Conservation (phyloP, 1,284 basidiomycete genomes). For the Vanrija sp. region DNA sequence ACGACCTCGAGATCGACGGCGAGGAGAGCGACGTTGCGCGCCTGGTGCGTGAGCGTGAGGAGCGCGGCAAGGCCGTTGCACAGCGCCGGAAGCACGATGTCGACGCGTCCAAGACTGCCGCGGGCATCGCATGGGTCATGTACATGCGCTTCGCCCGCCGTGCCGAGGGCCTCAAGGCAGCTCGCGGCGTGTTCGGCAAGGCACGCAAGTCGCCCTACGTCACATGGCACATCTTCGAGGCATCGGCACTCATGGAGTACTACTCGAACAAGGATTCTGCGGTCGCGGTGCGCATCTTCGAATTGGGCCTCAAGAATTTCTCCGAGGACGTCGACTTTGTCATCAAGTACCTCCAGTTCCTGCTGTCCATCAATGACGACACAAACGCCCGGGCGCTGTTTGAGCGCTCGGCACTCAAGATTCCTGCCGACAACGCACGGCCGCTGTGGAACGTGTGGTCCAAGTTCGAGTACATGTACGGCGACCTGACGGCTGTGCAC, state of each 20-base stretch:
- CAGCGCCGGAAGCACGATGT: slow-evolving; percentile 50
- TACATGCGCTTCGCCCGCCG: slow-evolving; percentile 89
- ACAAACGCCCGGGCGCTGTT: slow-evolving; percentile 94
- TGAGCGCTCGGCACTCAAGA: slow-evolving; percentile 66
- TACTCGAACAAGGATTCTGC: slow-evolving; percentile 82
- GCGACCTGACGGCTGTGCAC: slow-evolving; percentile 81
- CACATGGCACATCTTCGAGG: slow-evolving; percentile 92
- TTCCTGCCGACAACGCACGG: slow-evolving; percentile 73
- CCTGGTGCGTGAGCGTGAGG: slow-evolving; percentile 62
- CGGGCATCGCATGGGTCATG: slow-evolving; percentile 63
- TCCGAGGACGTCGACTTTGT: slow-evolving; percentile 81
- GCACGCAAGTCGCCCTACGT: slow-evolving; percentile 80
- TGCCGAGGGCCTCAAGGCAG: slow-evolving; percentile 76
- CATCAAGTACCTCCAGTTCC: slow-evolving; percentile 82
- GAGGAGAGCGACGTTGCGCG: slow-evolving; percentile 48
- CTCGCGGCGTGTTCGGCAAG: slow-evolving; percentile 73
- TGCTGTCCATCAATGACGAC: slow-evolving; percentile 92
- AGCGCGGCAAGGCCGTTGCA: slow-evolving; percentile 53
- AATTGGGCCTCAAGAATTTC: slow-evolving; percentile 85
- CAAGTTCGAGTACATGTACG: slow-evolving; percentile 90
- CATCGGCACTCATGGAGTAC: slow-evolving; percentile 91
- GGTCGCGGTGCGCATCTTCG: slow-evolving; percentile 88
- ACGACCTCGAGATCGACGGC: slow-evolving; percentile 37
- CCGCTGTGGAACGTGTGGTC: slow-evolving; percentile 95
- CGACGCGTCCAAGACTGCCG: slow-evolving; percentile 51